phyloP scores from a whole-genome alignment of 75 land plant genomes.

The Sequoia sempervirens region DNA sequence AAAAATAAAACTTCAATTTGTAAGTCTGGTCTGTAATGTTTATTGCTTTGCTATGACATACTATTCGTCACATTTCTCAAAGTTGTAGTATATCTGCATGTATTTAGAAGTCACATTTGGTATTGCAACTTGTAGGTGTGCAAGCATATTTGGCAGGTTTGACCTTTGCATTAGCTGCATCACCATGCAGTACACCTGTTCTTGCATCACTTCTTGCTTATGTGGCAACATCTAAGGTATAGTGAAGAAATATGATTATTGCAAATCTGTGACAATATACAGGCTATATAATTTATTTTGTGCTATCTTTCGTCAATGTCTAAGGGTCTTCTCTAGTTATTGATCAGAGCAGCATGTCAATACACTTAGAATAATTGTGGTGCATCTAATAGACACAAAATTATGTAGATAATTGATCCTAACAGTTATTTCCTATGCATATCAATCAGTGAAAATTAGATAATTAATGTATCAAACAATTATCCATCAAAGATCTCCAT shows the following conservation, averaged over 20 bases:
- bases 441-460: background rate
- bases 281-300: background rate
- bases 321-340: background rate
- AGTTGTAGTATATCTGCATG: background rate
- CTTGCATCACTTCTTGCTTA: constrained; percentile 91
- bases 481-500: background rate
- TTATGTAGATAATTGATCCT: background rate
- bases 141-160: constrained; percentile 99
- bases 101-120: background rate
- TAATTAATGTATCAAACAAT: background rate
- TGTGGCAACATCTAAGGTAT: constrained; percentile 94
- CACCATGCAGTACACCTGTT: constrained; percentile 99
- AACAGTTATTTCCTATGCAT: background rate
- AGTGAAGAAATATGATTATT: background rate
- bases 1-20: background rate
- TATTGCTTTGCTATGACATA: background rate
- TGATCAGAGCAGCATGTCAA: background rate
- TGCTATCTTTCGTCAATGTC: background rate
- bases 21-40: background rate
- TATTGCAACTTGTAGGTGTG: constrained; percentile 50
- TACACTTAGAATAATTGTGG: background rate
- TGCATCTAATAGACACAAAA: background rate
- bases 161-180: constrained; percentile 97
- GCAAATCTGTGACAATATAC: background rate
- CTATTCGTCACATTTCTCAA: background rate